Evolutionary conservation across 371 early-diverging fungal species (phyloP), one percentile per base, ranked within the genome.

Genomic region (Mucor indicus): DNA sequence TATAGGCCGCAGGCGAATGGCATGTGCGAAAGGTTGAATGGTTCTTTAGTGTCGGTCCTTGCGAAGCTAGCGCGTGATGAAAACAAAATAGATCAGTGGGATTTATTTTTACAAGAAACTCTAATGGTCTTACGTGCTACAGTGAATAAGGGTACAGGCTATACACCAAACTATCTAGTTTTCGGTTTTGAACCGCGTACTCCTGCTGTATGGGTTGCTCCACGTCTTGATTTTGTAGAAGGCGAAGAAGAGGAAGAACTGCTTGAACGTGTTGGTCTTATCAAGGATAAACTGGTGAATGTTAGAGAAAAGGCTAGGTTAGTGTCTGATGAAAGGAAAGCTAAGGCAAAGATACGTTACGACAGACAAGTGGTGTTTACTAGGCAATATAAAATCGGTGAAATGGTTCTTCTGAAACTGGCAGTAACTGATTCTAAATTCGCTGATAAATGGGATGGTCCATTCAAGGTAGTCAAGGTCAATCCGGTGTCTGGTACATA

Each of bases 1-100:
- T 60, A 60, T 42, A 20, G 59, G 20, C 67, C 65, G 0, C 64
- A 69, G 38, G 54, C 52, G 0, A 69, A 67, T 53, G 67, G 69
- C 1, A 38, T 59, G 16, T 64, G 64, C 7, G 65, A 77, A 52
- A 24, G 72, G 13, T 51, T 67, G 38, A 71, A 67, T 22, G 38
- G 52, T 17, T 60, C 48, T 0, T 13, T 62, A 0, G 40, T 43
- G 0, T 23, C 41, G 7, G 33, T 32, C 2, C n/a, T 63, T 3
- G 27, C 55, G 0, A 63, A 63, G 36, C 12, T 63, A 0, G 30
- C 15, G 0, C 15, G 36, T 0, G 53, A 63, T 32, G 10, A 32
- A 7, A 21, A 29, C 13, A 2, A 19, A 0, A 13, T 9, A 1
- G 16, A 44, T 0, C 16, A 15, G 1, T 62, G 57, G 62, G 50